Conservation (phyloP, 2,329 filamentous ascomycete genomes). For the Paracorniculantispora psalliotae region DNA sequence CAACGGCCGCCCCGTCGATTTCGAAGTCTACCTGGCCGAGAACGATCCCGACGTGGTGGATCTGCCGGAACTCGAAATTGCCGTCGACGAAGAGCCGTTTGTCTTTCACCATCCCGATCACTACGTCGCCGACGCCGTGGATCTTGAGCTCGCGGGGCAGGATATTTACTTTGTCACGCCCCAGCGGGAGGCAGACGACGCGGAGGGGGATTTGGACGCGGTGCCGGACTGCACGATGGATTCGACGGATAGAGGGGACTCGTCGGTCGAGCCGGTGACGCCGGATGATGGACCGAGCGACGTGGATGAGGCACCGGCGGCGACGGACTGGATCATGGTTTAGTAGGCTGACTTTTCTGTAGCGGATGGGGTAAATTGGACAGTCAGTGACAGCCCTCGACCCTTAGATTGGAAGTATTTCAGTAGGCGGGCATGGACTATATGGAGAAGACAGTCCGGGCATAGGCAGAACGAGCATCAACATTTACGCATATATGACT, state of each 20-base stretch:
- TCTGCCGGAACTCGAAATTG: constrained; percentile 27
- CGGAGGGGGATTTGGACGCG: neutral
- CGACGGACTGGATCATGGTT: neutral
- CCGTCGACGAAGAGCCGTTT: constrained; percentile 24
- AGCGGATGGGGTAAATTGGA: no score
- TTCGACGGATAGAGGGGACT: neutral
- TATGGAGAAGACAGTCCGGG: no score
- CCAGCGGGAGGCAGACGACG: neutral
- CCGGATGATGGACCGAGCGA: neutral
- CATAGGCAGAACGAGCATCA: neutral
- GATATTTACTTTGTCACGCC: constrained; percentile 18
- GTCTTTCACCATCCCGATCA: constrained; percentile 24
- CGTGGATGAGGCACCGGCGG: neutral
- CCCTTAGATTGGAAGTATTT: no score
- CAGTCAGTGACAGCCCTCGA: no score
- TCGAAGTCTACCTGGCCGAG: constrained; percentile 26
- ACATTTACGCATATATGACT: neutral
- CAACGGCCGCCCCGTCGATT: constrained; percentile 18
- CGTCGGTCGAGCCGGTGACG: neutral
- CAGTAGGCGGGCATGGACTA: no score
- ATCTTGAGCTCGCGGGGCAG: constrained; percentile 24
- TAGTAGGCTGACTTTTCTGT: neutral
- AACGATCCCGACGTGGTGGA: constrained; percentile 22
- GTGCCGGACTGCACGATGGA: neutral
- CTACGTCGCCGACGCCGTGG: constrained; percentile 19